Base-by-base conservation (phyloP, 2,329 filamentous ascomycete species). In the Fusarium duplospermum region DNA sequence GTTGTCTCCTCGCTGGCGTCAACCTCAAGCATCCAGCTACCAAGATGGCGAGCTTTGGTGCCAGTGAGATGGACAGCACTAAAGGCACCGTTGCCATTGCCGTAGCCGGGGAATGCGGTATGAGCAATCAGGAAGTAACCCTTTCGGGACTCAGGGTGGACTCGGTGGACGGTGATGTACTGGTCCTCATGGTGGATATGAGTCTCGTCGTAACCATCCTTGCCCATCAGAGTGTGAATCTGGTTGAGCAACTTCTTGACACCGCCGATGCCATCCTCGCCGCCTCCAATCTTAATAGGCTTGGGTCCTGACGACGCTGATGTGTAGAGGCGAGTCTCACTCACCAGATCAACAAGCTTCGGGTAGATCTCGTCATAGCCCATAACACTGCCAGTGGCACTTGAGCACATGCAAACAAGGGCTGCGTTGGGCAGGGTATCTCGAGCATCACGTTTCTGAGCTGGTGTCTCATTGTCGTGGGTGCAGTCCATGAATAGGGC, bases 401-500 rank as follows among this genome's bases (percentile, higher is more conserved):
- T 98, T 27, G 95, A 92, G 82, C 97, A 99, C 95, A 99, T 98
- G 80, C 92, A 93, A 40, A 98, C 96, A 5, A 99, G 88, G 6
- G 96, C 96, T 59, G 96, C 95, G 79, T 97, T 98, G 9, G 97
- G 94, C 11, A 99, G 87, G 0, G 96, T 98, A 81, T 99, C 97
- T 69, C 95, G 91, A 61, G 95, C 95, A 81, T 98, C 95, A 45
- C 97, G 90, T 83, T 98, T 98, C 83, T 99, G 96, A 1, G 96
- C 94, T 1, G 96, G 96, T 3, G 94, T 93, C 84, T 99, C 96
- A 78, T 99, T 99, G 84, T 99, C 96, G 82, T 99, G 96, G 0
- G 97, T 99, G 83, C 97, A 99, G 81, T 99, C 97, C 95, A 98
- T 98, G 83, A 99, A 98, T 1, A 99, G 86, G 1, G 96, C 96